Evolutionary conservation across 331 rosid species (phyloP).

Genomic region (Erythrophleum ivorense): DNA sequence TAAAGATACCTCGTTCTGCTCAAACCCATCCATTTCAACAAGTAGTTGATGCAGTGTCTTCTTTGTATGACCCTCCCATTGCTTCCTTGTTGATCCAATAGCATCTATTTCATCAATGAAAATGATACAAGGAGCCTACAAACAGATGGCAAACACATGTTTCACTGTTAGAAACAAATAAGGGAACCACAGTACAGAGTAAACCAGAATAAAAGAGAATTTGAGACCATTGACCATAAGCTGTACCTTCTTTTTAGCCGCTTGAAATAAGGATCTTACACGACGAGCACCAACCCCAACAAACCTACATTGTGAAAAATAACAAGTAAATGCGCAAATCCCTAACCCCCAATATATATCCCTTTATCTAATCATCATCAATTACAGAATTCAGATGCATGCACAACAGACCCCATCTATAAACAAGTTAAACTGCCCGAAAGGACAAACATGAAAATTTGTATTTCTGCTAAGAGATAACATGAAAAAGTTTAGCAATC

Average conservation of each 20-base stretch:
- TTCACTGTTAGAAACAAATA: conserved; percentile 31
- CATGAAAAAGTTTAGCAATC: no score
- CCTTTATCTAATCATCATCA: no score
- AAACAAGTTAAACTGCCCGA: neutral
- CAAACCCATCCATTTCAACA: conserved; percentile 99
- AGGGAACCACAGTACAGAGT: conserved; percentile 3
- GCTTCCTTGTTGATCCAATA: conserved; percentile 96
- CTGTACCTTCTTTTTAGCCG: conserved; percentile 95
- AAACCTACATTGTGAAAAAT: conserved; percentile 65
- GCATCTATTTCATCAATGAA: conserved; percentile 99
- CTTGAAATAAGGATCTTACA: conserved; percentile 97
- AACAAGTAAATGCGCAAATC: conserved; percentile 31
- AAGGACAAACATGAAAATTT: no score
- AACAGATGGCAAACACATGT: conserved; percentile 17
- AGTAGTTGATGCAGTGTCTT: conserved; percentile 96
- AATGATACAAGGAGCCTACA: conserved; percentile 96
- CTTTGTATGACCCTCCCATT: conserved; percentile 99
- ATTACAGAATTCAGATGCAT: conserved; percentile 10
- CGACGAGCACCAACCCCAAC: conserved; percentile 99
- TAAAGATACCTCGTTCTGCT: conserved; percentile 90
- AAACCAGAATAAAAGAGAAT: conserved; percentile 17
- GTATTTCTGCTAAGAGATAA: no score
- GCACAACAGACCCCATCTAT: neutral
- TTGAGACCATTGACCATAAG: conserved; percentile 24
- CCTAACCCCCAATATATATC: conserved; percentile 16